Base-by-base conservation (phyloP, 2,329 filamentous ascomycete species). In the Phaeosphaeriaceae sp. region DNA sequence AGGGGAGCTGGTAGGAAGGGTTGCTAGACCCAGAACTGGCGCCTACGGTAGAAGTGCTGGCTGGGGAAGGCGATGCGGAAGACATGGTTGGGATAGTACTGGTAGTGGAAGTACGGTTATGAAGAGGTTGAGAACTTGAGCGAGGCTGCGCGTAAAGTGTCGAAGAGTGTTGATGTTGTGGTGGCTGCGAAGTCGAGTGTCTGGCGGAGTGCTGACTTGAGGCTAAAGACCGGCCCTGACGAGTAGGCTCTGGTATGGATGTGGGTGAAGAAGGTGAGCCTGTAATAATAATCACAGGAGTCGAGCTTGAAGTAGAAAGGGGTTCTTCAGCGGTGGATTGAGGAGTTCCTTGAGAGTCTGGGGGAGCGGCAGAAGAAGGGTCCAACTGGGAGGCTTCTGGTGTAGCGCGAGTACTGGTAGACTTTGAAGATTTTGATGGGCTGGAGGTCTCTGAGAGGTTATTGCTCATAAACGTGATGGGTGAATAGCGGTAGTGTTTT, bases 1-100 rank as follows among this genome's bases (percentile, higher is more conserved):
- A 73, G 0, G 69, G 70, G 5, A 73, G 66, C 42, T 71, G 64
- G 29, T 68, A 70, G 6, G 53, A 46, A 11, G 66, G 66, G 13
- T 64, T 61, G 30, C 49, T 55, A 18, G 66, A 62, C 26, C 65
- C 65, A 4, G 68, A 65, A 4, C 52, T 64, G 16, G 66, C 52
- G 8, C 65, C 66, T 8, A 64, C 56, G 3, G 67, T 71, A n/a
- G 59, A 66, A 9, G 69, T 72, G 50, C 53, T 67, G 17, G 60
- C 58, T 15, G 68, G 63, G 12, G 68, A 66, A 23, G 70, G 71
- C 21, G 60, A 56, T 23, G 67, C 54, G 16, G 70, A 72, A 60
- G 70, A 73, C 69, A 72, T 72, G 11, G 51, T 50, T 50, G 44
- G 38, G 35, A 17, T 34, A 34, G 49, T 46, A 21, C 39, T 26